Conservation (phyloP, 306 rosid species). For the Pueraria montana region DNA sequence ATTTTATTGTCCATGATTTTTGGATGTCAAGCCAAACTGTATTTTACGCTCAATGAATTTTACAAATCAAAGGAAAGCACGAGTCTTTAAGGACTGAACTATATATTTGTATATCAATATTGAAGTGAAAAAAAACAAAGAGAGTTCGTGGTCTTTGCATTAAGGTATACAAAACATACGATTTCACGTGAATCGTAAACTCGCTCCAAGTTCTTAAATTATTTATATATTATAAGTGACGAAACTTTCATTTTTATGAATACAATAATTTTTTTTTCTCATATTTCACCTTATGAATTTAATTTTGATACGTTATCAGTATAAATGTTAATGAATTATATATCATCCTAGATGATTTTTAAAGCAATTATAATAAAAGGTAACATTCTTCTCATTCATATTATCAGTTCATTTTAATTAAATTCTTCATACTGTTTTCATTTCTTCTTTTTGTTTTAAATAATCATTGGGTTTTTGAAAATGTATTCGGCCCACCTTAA, state of each 20-base stretch:
- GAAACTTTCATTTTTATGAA: neutral
- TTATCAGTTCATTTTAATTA: no score
- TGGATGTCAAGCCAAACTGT: neutral
- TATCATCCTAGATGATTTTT: no score
- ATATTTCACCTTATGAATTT: neutral
- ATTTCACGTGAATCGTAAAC: neutral
- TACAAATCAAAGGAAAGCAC: neutral
- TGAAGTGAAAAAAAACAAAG: neutral
- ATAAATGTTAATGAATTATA: no score
- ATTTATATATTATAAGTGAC: neutral
- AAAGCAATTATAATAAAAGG: no score
- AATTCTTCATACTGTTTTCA: no score
- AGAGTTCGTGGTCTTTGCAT: neutral
- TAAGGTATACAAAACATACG: neutral
- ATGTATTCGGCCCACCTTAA: no score
- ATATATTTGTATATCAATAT: no score
- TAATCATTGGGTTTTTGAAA: no score
- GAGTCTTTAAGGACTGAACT: neutral
- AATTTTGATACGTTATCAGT: no score
- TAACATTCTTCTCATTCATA: no score
- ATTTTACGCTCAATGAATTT: neutral
- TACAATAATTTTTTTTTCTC: neutral
- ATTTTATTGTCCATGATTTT: neutral
- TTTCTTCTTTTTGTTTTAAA: no score
- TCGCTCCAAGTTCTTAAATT: neutral